These are phyloP conservation scores for Penicillium ucsense DNA, from an alignment of 495 filamentous ascomycete genomes.

Conservation along the genomic window DNA sequence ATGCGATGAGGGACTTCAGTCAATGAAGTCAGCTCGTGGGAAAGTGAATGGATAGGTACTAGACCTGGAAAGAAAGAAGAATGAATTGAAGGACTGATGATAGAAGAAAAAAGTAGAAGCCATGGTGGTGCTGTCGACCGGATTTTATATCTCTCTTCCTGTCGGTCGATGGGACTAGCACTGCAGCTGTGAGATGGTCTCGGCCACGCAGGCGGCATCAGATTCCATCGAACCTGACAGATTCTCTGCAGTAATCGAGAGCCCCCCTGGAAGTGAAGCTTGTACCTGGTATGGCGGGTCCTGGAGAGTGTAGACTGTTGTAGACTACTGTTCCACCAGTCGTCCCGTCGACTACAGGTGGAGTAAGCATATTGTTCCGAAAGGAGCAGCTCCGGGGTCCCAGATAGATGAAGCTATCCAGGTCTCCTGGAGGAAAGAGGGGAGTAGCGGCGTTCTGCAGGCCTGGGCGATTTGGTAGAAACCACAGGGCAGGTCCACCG, in stretches of 20 bases:
- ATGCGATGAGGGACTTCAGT: slow-evolving; percentile 29
- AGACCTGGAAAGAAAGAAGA: slow-evolving; percentile 25
- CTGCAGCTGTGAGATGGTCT: background rate
- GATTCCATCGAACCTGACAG: slow-evolving; percentile 11
- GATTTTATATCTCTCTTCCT: slow-evolving; percentile 12
- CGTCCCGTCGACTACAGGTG: slow-evolving; percentile 14
- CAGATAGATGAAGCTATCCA: slow-evolving; percentile 26
- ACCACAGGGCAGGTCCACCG: too few relatives aligned
- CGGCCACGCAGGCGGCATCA: slow-evolving; percentile 3
- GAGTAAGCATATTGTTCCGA: slow-evolving; percentile 16
- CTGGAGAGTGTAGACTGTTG: background rate
- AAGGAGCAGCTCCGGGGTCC: slow-evolving; percentile 15
- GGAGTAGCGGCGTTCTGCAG: too few relatives aligned
- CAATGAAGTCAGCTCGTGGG: slow-evolving; percentile 29
- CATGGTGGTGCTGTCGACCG: background rate
- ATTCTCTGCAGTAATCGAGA: slow-evolving; percentile 6
- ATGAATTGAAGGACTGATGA: slow-evolving; percentile 26
- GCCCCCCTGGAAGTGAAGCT: slow-evolving; percentile 13
- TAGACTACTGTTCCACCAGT: slow-evolving; percentile 1
- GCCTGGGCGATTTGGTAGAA: too few relatives aligned
- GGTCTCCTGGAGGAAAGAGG: too few relatives aligned
- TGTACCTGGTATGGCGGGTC: slow-evolving; percentile 8
- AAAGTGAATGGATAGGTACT: slow-evolving; percentile 30
- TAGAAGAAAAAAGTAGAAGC: slow-evolving; percentile 7
- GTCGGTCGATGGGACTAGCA: background rate